These are phyloP conservation scores for Cinnamomum chago DNA, from an alignment of 164 flowering plant genomes.

Conservation along the genomic window DNA sequence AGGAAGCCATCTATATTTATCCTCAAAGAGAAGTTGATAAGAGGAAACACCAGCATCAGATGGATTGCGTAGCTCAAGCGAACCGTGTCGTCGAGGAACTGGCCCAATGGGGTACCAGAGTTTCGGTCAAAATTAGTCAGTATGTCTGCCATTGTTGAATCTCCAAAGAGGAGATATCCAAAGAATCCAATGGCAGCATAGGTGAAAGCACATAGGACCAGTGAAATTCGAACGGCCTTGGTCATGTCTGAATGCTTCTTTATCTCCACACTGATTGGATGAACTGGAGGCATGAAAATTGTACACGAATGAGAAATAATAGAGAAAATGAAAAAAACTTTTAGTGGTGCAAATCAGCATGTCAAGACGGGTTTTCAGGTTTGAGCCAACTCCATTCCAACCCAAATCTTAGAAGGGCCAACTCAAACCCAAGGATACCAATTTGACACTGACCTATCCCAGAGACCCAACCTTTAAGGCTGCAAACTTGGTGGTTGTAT, in stretches of 20 bases:
- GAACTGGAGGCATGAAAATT: constrained; percentile 50
- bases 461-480: no score
- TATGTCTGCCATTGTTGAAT: constrained; percentile 61
- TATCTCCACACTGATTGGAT: constrained; percentile 73
- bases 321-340: not conserved
- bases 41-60: constrained; percentile 79
- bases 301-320: not conserved
- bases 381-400: no score
- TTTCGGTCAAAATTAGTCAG: constrained; percentile 66
- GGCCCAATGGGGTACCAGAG: constrained; percentile 36
- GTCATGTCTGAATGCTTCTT: constrained; percentile 51
- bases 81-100: constrained; percentile 54
- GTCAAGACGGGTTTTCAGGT: no score
- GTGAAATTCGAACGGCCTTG: constrained; percentile 54
- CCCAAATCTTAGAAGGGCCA: no score
- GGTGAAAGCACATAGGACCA: constrained; percentile 55
- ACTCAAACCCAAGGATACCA: no score
- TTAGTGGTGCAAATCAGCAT: no score
- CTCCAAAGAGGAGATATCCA: constrained; percentile 86
- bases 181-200: constrained; percentile 67
- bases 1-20: constrained; percentile 61
- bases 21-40: constrained; percentile 71
- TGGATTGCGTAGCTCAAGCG: constrained; percentile 85
- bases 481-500: no score
- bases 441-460: no score